Base-by-base conservation (phyloP, 2,329 filamentous ascomycete species). In the Diaporthe destruens region DNA sequence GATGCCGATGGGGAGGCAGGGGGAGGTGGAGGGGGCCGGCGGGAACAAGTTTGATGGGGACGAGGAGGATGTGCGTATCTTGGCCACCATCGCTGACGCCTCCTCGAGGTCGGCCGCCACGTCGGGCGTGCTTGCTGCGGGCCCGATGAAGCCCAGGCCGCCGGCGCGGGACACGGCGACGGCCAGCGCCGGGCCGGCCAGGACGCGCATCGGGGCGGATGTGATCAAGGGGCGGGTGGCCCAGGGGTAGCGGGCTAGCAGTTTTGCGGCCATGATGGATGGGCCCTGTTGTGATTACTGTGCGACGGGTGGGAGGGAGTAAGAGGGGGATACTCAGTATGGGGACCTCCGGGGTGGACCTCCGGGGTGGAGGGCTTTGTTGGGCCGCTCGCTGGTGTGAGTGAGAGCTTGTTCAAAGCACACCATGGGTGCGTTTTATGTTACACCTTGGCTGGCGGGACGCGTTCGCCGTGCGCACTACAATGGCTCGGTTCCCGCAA, bases 131-230 rank as follows among this genome's bases (percentile, higher is more conserved):
- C 81, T 82, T 3, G 75, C 78, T 12, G 77, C 82, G 0, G 82
- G 82, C 2, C 82, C 85, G 57, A 86, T 81, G 75, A 86, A 87
- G 14, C 85, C 88, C 1, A 94, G 85, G 0, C 93, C 93, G 23
- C 93, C 93, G 8, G 93, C 91, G 75, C 92, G 92, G 71, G 91
- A 90, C 18, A 93, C 86, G 55, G 89, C 87, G 42, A 90, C 82
- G 3, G 91, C 90, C 3, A 94, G 85, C 0, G 81, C 76, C 78
- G 85, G 74, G 79, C 87, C 77, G 80, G 85, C 76, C 86, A 94
- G 89, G 47, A 90, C 84, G 57, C 91, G 88, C 92, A 95, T 94
- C 0, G 93, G 93, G 1, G 91, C 92, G 49, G 85, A 84, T 57
- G 87, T 84, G 39, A 94, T 85, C 25, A 93, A 80, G 7, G 91